These are phyloP conservation scores for Rhodotorula kratochvilovae DNA, from an alignment of 768 basidiomycete genomes.

Conservation along the genomic window DNA sequence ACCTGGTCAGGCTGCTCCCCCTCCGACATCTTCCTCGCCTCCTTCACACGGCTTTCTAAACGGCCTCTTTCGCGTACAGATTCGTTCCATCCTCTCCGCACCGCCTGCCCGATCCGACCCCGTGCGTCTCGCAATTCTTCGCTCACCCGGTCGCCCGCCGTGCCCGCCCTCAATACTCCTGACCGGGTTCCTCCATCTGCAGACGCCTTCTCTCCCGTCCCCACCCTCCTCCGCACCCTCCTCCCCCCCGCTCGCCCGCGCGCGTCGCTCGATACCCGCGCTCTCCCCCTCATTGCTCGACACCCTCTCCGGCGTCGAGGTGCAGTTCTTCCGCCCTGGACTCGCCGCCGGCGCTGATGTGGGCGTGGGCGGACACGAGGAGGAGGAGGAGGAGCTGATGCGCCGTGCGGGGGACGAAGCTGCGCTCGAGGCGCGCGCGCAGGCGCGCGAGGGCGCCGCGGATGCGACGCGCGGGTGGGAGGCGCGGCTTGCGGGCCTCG, in stretches of 20 bases:
- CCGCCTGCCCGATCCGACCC: too few species aligned
- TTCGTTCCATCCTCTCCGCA: too few species aligned
- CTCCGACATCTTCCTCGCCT: too few species aligned
- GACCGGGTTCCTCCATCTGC: too few species aligned
- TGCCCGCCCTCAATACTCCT: too few species aligned
- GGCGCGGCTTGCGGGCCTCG: neutral
- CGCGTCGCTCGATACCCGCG: neutral
- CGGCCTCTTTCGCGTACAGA: too few species aligned
- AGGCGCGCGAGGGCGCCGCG: neutral
- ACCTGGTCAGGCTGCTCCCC: too few species aligned
- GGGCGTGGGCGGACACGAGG: neutral
- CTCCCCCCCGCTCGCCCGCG: neutral
- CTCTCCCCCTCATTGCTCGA: constrained; percentile 1
- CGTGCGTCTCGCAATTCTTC: too few species aligned
- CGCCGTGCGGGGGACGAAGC: neutral
- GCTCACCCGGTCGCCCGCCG: too few species aligned
- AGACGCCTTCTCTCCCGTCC: too few species aligned
- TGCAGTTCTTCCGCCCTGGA: constrained; percentile 11
- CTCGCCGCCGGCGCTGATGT: neutral
- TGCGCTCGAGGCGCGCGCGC: neutral
- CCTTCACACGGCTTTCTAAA: too few species aligned
- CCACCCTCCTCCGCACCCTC: neutral
- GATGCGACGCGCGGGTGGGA: neutral
- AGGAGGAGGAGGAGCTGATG: constrained; percentile 5
- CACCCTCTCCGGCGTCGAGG: constrained; percentile 13